Percentiles rank a stretch among this genome's conserved stretches.
Evolutionary conservation across 1,139 yeast species (phyloP).

Genomic region (Debaryomyces subglobosus): DNA sequence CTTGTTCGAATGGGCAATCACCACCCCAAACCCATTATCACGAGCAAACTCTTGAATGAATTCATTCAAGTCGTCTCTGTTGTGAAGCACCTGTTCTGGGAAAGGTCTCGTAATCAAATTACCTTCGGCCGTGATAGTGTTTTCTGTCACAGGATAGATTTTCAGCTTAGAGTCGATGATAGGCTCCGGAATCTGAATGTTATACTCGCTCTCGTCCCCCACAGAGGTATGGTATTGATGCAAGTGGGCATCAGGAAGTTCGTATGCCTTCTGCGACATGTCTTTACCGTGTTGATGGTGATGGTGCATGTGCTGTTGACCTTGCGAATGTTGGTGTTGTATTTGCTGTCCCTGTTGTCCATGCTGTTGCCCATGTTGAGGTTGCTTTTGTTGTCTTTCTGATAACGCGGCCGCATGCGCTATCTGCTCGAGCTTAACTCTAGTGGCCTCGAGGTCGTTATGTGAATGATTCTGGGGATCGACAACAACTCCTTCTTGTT

Average conservation of each 20-base stretch:
- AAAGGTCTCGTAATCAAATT: constrained; percentile 58
- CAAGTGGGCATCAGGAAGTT: constrained; percentile 19
- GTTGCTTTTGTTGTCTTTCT: constrained; percentile 22
- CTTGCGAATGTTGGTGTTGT: constrained; percentile 15
- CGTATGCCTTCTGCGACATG: constrained; percentile 15
- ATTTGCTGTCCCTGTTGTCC: constrained; percentile 22
- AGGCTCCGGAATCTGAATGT: constrained; percentile 54
- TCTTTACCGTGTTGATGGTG: constrained; percentile 13
- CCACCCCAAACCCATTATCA: constrained; percentile 62
- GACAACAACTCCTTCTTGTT: constrained; percentile 33
- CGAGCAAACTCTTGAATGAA: constrained; percentile 60
- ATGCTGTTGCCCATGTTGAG: constrained; percentile 20
- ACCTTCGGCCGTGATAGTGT: constrained; percentile 52
- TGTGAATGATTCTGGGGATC: constrained; percentile 18
- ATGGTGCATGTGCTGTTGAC: constrained; percentile 14
- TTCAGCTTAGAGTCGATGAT: constrained; percentile 48
- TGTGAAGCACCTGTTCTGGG: constrained; percentile 56
- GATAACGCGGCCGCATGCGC: constrained; percentile 31
- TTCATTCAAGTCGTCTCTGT: constrained; percentile 54
- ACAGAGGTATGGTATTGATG: constrained; percentile 25
- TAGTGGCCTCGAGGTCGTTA: constrained; percentile 30
- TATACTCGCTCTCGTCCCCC: constrained; percentile 47
- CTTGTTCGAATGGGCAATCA: constrained; percentile 60
- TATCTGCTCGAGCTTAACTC: constrained; percentile 38
- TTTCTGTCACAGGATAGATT: constrained; percentile 50